These are phyloP conservation scores for Saccharomyces paradoxus DNA, from an alignment of 805 yeast genomes.

Conservation along the genomic window DNA sequence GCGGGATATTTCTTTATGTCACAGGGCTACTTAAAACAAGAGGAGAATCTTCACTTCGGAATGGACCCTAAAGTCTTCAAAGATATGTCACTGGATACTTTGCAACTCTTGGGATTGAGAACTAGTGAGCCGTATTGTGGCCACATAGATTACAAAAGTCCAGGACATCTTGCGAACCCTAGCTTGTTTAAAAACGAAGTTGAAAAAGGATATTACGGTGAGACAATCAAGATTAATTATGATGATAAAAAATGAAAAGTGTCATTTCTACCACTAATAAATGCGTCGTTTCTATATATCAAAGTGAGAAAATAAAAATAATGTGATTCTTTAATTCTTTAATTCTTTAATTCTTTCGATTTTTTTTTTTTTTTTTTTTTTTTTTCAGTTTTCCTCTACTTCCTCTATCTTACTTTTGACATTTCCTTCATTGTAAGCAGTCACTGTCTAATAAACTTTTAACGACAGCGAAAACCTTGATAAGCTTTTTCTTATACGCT, in stretches of 20 bases:
- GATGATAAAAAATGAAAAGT: background rate
- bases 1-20: constrained; percentile 25
- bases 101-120: constrained; percentile 8
- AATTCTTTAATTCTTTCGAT: too few species aligned
- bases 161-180: background rate
- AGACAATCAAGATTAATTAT: background rate
- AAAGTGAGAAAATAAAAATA: too few species aligned
- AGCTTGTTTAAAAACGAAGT: background rate
- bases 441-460: background rate
- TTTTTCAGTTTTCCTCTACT: too few species aligned
- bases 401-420: too few species aligned
- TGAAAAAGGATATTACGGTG: background rate
- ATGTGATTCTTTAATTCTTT: too few species aligned
- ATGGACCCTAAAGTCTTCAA: constrained; percentile 1
- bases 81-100: constrained; percentile 4
- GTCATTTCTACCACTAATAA: too few species aligned
- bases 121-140: constrained; percentile 12
- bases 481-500: background rate
- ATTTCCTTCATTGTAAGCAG: too few species aligned
- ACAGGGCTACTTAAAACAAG: constrained; percentile 24
- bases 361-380: too few species aligned
- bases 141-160: constrained; percentile 10
- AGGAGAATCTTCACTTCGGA: constrained; percentile 22
- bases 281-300: too few species aligned
- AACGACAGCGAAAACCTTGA: background rate